A percentile compares a stretch with the other conserved stretches of the same genome.
phyloP scores from a whole-genome alignment of 1,139 yeast species.

The Suhomyces choctaworum region DNA sequence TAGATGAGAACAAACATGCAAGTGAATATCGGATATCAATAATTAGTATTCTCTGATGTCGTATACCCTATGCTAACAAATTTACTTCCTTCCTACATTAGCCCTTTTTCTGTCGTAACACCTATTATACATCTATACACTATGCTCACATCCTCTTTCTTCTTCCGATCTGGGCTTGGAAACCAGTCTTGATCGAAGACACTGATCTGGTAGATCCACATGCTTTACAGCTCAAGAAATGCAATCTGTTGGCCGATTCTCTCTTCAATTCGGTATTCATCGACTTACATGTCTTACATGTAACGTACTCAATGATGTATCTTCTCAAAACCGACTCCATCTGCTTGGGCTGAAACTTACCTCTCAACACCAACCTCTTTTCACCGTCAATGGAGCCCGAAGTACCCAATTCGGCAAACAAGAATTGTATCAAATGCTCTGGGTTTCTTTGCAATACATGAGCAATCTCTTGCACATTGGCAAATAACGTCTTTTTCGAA shows the following conservation, averaged over 20 bases:
- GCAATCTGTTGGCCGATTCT: conserved; percentile 93
- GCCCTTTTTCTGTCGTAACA: background rate
- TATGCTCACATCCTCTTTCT: conserved; percentile 55
- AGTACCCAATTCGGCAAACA: conserved; percentile 98
- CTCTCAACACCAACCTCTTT: conserved; percentile 93
- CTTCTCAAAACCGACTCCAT: conserved; percentile 95
- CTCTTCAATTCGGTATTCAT: conserved; percentile 95
- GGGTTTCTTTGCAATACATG: conserved; percentile 94
- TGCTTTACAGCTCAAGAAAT: conserved; percentile 95
- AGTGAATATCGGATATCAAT: no score
- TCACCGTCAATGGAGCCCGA: conserved; percentile 99
- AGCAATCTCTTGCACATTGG: conserved; percentile 93
- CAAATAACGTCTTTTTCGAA: conserved; percentile 91
- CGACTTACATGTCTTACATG: conserved; percentile 98
- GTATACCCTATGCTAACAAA: no score
- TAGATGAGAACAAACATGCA: no score
- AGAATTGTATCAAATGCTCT: conserved; percentile 93
- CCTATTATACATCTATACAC: background rate
- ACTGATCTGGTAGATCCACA: conserved; percentile 98
- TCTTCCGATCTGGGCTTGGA: conserved; percentile 92
- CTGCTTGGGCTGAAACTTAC: conserved; percentile 97
- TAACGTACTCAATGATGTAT: conserved; percentile 94
- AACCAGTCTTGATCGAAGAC: conserved; percentile 97
- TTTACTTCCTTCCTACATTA: no score
- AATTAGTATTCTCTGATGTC: no score